Evolutionary conservation across 2,329 filamentous ascomycete species (phyloP).

Genomic region (Neonectria magnoliae): DNA sequence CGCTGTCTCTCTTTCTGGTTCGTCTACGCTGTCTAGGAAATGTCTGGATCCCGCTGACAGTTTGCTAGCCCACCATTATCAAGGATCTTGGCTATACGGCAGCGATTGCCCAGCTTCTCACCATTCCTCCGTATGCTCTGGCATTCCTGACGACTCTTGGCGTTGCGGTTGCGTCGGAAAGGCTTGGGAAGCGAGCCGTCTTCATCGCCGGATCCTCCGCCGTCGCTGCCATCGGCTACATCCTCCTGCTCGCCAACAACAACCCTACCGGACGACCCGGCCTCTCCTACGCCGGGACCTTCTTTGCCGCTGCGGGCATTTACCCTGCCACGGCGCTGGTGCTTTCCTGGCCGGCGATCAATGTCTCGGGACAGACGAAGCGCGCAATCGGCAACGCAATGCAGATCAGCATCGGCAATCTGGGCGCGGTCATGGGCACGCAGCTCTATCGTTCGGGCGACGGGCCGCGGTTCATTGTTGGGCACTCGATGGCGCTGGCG

Average conservation of each 20-base stretch:
- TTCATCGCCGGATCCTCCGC: constrained; percentile 69
- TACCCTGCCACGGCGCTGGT: constrained; percentile 72
- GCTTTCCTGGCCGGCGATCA: constrained; percentile 76
- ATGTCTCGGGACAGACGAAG: constrained; percentile 77
- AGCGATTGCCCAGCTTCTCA: constrained; percentile 66
- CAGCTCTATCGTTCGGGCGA: constrained; percentile 72
- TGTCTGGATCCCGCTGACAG: background rate
- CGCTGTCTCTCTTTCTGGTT: constrained; percentile 64
- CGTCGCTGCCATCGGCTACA: constrained; percentile 70
- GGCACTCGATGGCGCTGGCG: constrained; percentile 72
- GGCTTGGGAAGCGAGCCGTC: constrained; percentile 63
- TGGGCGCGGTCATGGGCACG: constrained; percentile 75
- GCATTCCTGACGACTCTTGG: constrained; percentile 68
- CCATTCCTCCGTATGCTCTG: constrained; percentile 72
- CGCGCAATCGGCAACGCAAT: constrained; percentile 74
- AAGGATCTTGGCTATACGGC: constrained; percentile 63
- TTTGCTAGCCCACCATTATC: constrained; percentile 61
- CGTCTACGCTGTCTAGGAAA: constrained; percentile 24
- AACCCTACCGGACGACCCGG: constrained; percentile 60
- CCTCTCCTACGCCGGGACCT: constrained; percentile 68
- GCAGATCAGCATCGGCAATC: constrained; percentile 77
- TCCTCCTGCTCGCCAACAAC: constrained; percentile 64
- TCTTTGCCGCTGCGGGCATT: constrained; percentile 73
- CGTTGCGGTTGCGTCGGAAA: constrained; percentile 70
- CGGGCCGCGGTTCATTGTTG: constrained; percentile 71